These are phyloP conservation scores for Themeda triandra DNA, from an alignment of 176 grass and related monocot species.

Conservation along the genomic window DNA sequence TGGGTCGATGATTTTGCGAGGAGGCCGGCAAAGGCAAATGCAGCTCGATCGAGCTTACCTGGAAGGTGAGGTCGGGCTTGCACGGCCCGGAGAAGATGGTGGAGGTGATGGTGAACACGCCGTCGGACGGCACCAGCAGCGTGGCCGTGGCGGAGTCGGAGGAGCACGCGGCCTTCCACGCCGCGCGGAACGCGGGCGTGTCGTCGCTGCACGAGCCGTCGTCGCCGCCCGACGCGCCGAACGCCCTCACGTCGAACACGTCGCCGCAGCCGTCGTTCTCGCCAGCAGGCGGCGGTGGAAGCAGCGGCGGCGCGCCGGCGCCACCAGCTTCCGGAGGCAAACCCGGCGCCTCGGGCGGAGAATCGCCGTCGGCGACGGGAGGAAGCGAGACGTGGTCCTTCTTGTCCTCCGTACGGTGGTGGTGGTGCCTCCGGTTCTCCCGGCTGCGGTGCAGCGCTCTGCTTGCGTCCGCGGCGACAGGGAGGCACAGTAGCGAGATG, in stretches of 20 bases:
- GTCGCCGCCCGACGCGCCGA: slow-evolving; percentile 42
- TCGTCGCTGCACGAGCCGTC: slow-evolving; percentile 23
- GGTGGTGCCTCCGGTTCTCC: slow-evolving; percentile 34
- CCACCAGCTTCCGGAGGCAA: background rate
- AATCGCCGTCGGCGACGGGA: background rate
- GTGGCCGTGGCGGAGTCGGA: slow-evolving; percentile 21
- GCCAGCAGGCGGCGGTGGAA: background rate
- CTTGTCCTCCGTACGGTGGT: background rate
- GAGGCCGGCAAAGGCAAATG: no score
- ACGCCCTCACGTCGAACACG: slow-evolving; percentile 64
- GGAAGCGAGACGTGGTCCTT: slow-evolving; percentile 29
- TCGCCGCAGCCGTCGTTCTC: background rate
- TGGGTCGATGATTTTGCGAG: background rate
- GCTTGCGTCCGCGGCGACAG: slow-evolving; percentile 19
- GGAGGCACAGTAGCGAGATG: background rate
- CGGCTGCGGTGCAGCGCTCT: slow-evolving; percentile 28
- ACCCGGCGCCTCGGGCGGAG: background rate
- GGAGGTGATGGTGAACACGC: slow-evolving; percentile 68
- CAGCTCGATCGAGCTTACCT: no score
- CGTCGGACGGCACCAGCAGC: slow-evolving; percentile 64
- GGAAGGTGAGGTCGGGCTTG: slow-evolving; percentile 43
- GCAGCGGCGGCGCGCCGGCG: background rate
- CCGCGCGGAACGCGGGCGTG: slow-evolving; percentile 57
- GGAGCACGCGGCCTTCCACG: slow-evolving; percentile 68
- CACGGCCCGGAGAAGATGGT: slow-evolving; percentile 75